Evolutionary conservation across 768 basidiomycete species (phyloP).

Genomic region (Mycena rebaudengoi): DNA sequence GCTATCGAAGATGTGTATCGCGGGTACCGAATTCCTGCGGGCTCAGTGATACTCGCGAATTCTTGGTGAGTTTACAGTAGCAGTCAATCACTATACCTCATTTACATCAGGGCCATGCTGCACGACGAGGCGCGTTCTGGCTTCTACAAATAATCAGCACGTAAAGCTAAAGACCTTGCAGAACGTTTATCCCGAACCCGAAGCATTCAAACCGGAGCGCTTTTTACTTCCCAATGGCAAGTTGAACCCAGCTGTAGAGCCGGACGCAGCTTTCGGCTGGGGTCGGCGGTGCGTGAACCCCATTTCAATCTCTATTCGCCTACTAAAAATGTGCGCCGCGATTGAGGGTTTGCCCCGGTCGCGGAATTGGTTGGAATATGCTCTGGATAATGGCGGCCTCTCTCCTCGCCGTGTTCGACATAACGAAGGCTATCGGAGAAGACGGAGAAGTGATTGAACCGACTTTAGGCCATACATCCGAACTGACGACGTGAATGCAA

Average conservation of each 20-base stretch:
- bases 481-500: background rate
- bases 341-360: background rate
- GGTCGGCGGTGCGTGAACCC: slow-evolving; percentile 13
- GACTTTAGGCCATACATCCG: background rate
- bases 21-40: slow-evolving; percentile 25
- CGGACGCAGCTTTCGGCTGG: background rate
- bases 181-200: background rate
- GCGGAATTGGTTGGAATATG: background rate
- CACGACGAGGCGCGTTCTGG: background rate
- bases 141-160: background rate
- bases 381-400: background rate
- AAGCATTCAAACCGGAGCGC: slow-evolving; percentile 4
- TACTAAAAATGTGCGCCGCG: background rate
- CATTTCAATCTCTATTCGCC: too few species aligned
- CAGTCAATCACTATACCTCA: background rate
- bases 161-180: background rate
- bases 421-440: background rate
- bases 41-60: slow-evolving; percentile 7
- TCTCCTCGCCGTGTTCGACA: slow-evolving; percentile 1
- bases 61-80: too few species aligned
- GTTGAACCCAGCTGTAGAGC: slow-evolving; percentile 1
- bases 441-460: slow-evolving; percentile 1
- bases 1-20: slow-evolving; percentile 22
- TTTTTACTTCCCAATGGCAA: background rate
- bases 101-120: background rate